phyloP scores from a whole-genome alignment of 306 rosid genomes.

The Corylus heterophylla region DNA sequence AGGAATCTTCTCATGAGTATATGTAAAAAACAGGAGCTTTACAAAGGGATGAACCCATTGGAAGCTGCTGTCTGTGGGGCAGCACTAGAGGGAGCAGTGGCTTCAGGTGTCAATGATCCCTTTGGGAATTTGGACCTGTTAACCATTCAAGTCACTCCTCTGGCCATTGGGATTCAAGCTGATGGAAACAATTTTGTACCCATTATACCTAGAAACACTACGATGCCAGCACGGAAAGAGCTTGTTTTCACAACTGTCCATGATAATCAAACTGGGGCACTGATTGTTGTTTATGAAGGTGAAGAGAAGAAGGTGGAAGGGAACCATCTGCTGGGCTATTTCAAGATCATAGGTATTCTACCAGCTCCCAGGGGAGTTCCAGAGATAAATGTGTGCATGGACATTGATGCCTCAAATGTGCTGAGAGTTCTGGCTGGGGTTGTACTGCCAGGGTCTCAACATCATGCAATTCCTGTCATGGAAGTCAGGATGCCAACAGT shows the following conservation, averaged over 20 bases:
- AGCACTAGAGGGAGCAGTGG: conserved; percentile 84
- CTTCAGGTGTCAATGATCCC: conserved; percentile 76
- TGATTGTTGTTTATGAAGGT: conserved; percentile 79
- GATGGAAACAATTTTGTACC: conserved; percentile 64
- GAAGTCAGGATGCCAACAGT: conserved; percentile 88
- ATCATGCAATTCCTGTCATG: conserved; percentile 58
- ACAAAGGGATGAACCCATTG: conserved; percentile 63
- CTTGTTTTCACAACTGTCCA: conserved; percentile 61
- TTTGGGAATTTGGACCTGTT: conserved; percentile 74
- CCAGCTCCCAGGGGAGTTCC: conserved; percentile 64
- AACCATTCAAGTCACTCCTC: conserved; percentile 79
- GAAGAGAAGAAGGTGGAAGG: conserved; percentile 58
- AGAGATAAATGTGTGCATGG: conserved; percentile 75
- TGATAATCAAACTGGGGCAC: conserved; percentile 75
- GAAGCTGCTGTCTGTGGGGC: conserved; percentile 91
- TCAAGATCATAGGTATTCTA: conserved; percentile 79
- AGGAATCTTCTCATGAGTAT: conserved; percentile 42
- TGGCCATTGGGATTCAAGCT: conserved; percentile 76
- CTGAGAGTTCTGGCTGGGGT: conserved; percentile 69
- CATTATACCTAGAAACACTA: conserved; percentile 70
- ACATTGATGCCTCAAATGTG: conserved; percentile 67
- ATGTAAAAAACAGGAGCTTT: conserved; percentile 47
- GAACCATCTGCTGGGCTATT: conserved; percentile 75
- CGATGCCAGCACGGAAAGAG: conserved; percentile 76
- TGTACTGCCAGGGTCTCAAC: conserved; percentile 55